Conservation (phyloP, 2,329 filamentous ascomycete genomes). For the Chrysosphaeria jannelii region DNA sequence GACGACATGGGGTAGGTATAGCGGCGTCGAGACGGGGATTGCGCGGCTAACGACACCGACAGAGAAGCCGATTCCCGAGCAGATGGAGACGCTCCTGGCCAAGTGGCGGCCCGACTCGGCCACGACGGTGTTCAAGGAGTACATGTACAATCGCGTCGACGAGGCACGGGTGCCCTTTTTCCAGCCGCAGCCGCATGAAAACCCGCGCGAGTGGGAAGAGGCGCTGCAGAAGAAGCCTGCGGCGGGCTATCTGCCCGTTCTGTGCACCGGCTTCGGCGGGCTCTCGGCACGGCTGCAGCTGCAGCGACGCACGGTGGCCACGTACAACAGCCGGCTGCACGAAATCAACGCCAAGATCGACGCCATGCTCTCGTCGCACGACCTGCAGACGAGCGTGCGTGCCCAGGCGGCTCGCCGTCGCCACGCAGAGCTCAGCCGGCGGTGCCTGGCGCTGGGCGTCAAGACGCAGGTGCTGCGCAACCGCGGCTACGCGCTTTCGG, state of each 20-base stretch:
- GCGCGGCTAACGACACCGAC: conserved; percentile 10
- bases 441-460: conserved; percentile 44
- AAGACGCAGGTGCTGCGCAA: conserved; percentile 59
- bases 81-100: conserved; percentile 35
- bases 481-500: conserved; percentile 50
- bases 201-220: conserved; percentile 57
- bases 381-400: conserved; percentile 44
- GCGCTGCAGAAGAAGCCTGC: conserved; percentile 54
- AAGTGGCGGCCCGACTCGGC: conserved; percentile 45
- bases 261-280: conserved; percentile 42
- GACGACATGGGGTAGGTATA: conserved; percentile 1
- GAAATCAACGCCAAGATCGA: conserved; percentile 50
- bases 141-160: conserved; percentile 68
- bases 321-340: conserved; percentile 43
- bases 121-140: conserved; percentile 48
- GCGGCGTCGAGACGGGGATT: background rate
- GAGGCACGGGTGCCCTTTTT: conserved; percentile 48
- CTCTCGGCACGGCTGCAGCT: conserved; percentile 41
- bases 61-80: conserved; percentile 45
- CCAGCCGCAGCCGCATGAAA: conserved; percentile 36
- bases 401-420: conserved; percentile 41
- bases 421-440: conserved; percentile 41
- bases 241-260: conserved; percentile 44
- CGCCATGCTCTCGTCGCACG: conserved; percentile 43
- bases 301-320: conserved; percentile 36